These are phyloP conservation scores for Datura wrightii DNA, from an alignment of 257 asterid species.

Conservation along the genomic window DNA sequence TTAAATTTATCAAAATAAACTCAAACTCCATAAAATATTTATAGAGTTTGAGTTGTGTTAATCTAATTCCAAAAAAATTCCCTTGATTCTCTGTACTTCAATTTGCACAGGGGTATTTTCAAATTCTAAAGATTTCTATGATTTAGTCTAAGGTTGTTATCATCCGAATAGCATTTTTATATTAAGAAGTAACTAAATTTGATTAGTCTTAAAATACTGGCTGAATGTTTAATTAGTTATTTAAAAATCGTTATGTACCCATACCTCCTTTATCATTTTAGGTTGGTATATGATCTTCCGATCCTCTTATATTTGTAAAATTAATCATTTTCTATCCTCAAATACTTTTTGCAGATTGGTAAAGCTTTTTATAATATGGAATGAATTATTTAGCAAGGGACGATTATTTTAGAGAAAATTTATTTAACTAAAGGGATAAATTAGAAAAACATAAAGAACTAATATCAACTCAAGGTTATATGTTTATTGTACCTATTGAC, in stretches of 20 bases:
- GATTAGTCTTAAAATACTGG: not conserved
- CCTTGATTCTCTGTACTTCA: not conserved
- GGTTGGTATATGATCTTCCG: not conserved
- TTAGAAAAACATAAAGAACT: not conserved
- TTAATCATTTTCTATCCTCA: too few relatives aligned
- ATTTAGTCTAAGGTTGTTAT: not conserved
- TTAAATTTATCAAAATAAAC: too few relatives aligned
- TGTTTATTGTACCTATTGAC: not conserved
- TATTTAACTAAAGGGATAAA: not conserved
- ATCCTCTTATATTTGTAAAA: not conserved
- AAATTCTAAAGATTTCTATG: not conserved
- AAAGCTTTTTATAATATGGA: not conserved
- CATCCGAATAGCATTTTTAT: not conserved
- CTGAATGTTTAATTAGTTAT: not conserved
- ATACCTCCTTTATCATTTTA: not conserved
- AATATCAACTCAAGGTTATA: not conserved
- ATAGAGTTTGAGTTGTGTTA: not conserved
- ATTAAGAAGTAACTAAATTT: not conserved
- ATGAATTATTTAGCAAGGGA: not conserved
- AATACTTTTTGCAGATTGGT: not conserved
- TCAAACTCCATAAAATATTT: not conserved
- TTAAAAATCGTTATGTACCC: not conserved
- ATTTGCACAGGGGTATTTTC: too few relatives aligned
- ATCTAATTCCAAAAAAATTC: not conserved
- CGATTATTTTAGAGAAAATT: not conserved